Evolutionary conservation across 2,329 filamentous ascomycete species (phyloP), one percentile per base, ranked within the genome.

Genomic region (Colletotrichum noveboracense): DNA sequence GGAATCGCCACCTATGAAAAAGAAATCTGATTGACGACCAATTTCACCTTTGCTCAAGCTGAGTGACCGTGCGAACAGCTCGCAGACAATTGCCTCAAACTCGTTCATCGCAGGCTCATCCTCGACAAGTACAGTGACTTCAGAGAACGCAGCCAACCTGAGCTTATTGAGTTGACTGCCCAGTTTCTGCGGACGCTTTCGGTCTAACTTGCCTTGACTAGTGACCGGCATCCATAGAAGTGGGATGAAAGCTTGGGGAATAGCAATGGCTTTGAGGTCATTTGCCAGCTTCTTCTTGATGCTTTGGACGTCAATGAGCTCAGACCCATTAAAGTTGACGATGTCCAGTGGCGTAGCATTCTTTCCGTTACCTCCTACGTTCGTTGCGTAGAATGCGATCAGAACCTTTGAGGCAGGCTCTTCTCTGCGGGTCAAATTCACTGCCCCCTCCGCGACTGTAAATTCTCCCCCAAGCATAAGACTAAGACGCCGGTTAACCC

Each of bases 201-300:
- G 60, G 12, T 71, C 61, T 2, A 71, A 32, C n/a, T 71, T 71
- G 7, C 69, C 61, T 30, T 71, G 69, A 5, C 21, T 48, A 1
- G 69, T 71, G 60, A 71, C 43, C 16, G 69, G 69, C 24, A 71
- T 16, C 0, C 10, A 12, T 2, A 48, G 12, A 18, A 71, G 61
- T 8, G 69, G 69, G 2, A 71, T 16, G 4, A 71, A 71, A 7
- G 48, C 43, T 10, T 32, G 14, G 24, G 69, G 69, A 10, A 71
- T 66, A 5, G 69, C 69, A 30, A 66, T 43, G 30, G 60, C 24
- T 58, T 71, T 71, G 30, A 71, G 21, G 18, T 56, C 26, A 2
- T 28, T 18, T 16, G 69, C 38, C 0, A 71, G 69, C 21, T 58
- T 56, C 12, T 30, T 24, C 24, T 32, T 66, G 26, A 24, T 64